Base-by-base conservation (phyloP, 768 basidiomycete genomes). In the Mycena venus region DNA sequence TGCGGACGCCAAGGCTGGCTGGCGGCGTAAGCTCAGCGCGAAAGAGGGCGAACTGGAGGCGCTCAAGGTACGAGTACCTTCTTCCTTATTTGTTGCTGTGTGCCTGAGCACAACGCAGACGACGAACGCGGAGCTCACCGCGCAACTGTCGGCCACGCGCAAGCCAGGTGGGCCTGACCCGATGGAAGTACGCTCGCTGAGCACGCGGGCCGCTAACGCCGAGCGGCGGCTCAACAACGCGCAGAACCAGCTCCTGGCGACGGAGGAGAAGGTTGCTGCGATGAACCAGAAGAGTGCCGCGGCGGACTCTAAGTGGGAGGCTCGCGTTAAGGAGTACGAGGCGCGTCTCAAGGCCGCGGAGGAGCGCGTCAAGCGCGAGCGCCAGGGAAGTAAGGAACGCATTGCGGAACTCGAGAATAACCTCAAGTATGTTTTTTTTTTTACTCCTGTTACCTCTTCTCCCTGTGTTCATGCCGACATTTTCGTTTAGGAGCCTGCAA, bases 271-370 rank as follows among this genome's bases (percentile, higher is more conserved):
- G 84, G 89, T 97, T 60, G 91, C 93, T 1, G 82, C 86, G 47
- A 88, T 95, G 83, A 94, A 93, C 76, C 88, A 92, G 84, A 94
- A 92, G 86, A 94, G 89, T 42, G 85, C 87, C 0, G 86, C 85
- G 0, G 94, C 95, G 0, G 97, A 98, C 77, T 86, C 85, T 64
- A 98, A 97, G 83, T 99, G 97, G 96, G 97, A 97, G 79, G 95
- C 94, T 0, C 88, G 97, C n/a, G 95, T 99, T 55, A 94, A 93
- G 82, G 97, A 99, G 83, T 97, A 97, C 78, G 96, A 98, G 84
- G 81, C 90, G 17, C 85, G 95, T 21, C 80, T 97, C 74, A 93
- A 92, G 82, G 91, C 92, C 0, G 95, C 95, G 0, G 96, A 96
- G 79, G 97, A 99, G 87, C 93, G 92, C 80, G 92, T 96, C 76